Percentiles rank a stretch among this genome's conserved stretches.
Evolutionary conservation across 495 filamentous ascomycete genomes (phyloP).

Genomic region (Bacidia gigantensis): DNA sequence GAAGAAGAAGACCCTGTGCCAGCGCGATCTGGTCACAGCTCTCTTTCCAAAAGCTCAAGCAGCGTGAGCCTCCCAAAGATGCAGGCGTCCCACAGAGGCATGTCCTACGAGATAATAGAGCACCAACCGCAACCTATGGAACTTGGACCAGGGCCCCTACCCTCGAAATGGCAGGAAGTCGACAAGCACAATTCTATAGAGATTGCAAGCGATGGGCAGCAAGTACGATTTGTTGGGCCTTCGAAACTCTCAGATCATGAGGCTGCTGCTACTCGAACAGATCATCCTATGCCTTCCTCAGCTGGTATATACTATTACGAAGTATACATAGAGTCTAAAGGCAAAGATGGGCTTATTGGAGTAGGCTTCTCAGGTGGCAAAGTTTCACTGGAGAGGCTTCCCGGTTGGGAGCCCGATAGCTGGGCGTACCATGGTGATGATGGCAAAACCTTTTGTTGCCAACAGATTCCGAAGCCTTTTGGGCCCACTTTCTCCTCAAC

Average conservation of each 20-base stretch:
- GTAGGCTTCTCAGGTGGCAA: conserved; percentile 73
- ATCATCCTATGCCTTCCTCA: conserved; percentile 81
- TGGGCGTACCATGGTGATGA: conserved; percentile 99
- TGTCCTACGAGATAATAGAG: conserved; percentile 80
- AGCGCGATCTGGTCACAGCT: conserved; percentile 28
- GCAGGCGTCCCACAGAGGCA: conserved; percentile 61
- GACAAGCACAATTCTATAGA: conserved; percentile 68
- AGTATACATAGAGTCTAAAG: conserved; percentile 69
- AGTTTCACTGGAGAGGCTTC: conserved; percentile 65
- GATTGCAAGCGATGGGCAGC: conserved; percentile 56
- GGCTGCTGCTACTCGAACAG: conserved; percentile 69
- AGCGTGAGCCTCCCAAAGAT: conserved; percentile 51
- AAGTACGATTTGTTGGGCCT: conserved; percentile 59
- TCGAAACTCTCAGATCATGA: conserved; percentile 61
- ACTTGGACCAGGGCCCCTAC: conserved; percentile 47
- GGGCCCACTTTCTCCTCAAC: conserved; percentile 54
- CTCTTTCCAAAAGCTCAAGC: conserved; percentile 50
- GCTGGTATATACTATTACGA: conserved; percentile 97
- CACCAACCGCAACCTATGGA: conserved; percentile 42
- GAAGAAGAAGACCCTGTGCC: conserved; percentile 28
- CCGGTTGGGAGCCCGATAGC: conserved; percentile 90
- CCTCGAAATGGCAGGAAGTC: conserved; percentile 65
- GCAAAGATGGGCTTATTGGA: conserved; percentile 78
- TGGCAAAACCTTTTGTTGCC: conserved; percentile 68
- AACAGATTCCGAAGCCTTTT: conserved; percentile 61